A percentile compares a stretch with the other conserved stretches of the same genome.
Conservation (phyloP, 345 rosid species). For the Hypericum androsaemum region DNA sequence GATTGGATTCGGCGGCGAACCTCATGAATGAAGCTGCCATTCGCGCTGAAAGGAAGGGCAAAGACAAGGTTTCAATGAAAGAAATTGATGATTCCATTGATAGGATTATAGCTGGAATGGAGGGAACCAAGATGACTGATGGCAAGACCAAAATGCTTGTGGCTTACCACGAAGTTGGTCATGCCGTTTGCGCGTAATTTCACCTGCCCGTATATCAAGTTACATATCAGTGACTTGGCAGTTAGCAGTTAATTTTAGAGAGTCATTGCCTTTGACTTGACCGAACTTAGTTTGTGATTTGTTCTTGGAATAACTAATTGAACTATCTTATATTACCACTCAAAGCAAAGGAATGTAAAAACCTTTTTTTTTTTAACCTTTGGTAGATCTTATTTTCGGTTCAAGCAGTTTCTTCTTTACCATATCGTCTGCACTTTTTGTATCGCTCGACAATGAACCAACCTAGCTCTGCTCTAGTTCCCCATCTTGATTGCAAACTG, state of each 20-base stretch:
- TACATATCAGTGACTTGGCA: too few species aligned
- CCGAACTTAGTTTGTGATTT: too few species aligned
- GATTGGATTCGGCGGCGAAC: constrained; percentile 76
- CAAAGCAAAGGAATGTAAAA: constrained; percentile 70
- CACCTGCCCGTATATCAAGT: not conserved
- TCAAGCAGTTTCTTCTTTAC: constrained; percentile 52
- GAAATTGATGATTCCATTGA: constrained; percentile 71
- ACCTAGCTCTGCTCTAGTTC: too few species aligned
- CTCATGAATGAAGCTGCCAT: constrained; percentile 79
- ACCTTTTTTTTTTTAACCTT: constrained; percentile 68
- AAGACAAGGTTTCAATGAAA: constrained; percentile 34
- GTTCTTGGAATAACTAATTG: too few species aligned
- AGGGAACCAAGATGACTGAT: constrained; percentile 61
- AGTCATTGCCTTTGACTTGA: too few species aligned
- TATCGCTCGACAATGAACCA: constrained; percentile 57
- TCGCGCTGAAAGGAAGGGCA: constrained; percentile 65
- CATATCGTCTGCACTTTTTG: constrained; percentile 33
- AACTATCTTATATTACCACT: too few species aligned
- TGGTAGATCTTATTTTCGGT: constrained; percentile 60
- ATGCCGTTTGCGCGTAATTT: constrained; percentile 55
- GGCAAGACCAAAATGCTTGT: constrained; percentile 62
- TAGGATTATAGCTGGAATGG: constrained; percentile 65
- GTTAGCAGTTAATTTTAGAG: too few species aligned
- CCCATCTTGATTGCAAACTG: too few species aligned
- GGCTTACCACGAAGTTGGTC: constrained; percentile 74